phyloP scores from a whole-genome alignment of 139 green algal genomes.

The Haematococcus sp. region DNA sequence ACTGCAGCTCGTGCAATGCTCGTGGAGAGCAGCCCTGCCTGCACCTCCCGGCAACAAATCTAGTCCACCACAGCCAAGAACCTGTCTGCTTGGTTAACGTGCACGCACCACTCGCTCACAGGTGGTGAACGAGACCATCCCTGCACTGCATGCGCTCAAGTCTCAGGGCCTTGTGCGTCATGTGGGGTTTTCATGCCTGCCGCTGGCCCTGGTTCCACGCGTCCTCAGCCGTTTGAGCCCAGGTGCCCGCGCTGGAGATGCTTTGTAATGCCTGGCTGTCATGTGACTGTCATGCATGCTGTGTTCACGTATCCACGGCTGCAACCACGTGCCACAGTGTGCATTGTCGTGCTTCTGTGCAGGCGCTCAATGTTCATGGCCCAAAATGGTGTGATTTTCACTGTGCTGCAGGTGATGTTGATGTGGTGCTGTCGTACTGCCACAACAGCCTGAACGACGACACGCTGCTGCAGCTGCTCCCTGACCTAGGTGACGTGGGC shows the following conservation, averaged over 20 bases:
- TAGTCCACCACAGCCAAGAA: too few relatives aligned
- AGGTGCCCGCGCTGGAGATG: slow-evolving; percentile 34
- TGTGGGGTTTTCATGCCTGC: slow-evolving; percentile 91
- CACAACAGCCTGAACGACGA: slow-evolving; percentile 86
- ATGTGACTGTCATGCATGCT: too few relatives aligned
- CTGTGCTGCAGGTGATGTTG: slow-evolving; percentile 60
- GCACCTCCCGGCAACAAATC: too few relatives aligned
- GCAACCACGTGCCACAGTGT: too few relatives aligned
- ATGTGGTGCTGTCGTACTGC: slow-evolving; percentile 91
- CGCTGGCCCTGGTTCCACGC: slow-evolving; percentile 71
- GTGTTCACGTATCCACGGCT: too few relatives aligned
- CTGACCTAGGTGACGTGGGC: slow-evolving; percentile 62
- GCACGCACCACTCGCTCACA: too few relatives aligned
- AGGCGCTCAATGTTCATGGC: too few relatives aligned
- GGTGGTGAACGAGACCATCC: slow-evolving; percentile 86
- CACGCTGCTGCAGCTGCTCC: slow-evolving; percentile 54
- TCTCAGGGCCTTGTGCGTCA: slow-evolving; percentile 73
- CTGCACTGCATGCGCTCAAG: slow-evolving; percentile 81
- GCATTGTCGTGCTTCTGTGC: too few relatives aligned
- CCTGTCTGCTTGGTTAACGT: too few relatives aligned
- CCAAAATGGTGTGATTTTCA: too few relatives aligned
- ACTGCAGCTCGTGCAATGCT: background rate
- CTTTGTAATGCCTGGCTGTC: too few relatives aligned
- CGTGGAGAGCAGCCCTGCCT: background rate
- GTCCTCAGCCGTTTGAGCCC: slow-evolving; percentile 66